Conservation (phyloP, 306 rosid species). For the Lablab purpureus region DNA sequence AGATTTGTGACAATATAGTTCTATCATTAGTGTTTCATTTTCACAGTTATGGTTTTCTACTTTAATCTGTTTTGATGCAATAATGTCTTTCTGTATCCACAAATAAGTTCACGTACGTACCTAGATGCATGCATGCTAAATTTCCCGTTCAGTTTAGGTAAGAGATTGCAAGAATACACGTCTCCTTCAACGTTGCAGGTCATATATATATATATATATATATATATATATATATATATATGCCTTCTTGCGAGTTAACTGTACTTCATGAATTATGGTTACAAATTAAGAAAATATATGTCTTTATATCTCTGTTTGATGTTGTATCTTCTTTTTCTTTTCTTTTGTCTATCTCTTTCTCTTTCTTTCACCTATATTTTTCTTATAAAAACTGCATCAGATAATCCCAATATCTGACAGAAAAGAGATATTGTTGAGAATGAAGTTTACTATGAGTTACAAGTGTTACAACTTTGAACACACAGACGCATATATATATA, state of each 20-base stretch:
- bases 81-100: not conserved
- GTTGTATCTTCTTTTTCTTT: no score
- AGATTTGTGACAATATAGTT: not conserved
- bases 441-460: not conserved
- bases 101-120: conserved; percentile 3
- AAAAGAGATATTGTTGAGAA: not conserved
- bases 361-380: no score
- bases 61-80: not conserved
- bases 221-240: no score
- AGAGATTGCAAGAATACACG: not conserved
- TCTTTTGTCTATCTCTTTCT: no score
- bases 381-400: not conserved
- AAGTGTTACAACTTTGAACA: no score
- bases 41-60: not conserved
- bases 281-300: not conserved
- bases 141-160: conserved; percentile 18
- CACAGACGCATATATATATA: no score
- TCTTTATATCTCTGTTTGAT: no score
- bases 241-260: no score
- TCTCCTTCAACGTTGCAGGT: not conserved
- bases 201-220: no score
- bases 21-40: not conserved
- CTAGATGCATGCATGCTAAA: not conserved
- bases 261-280: not conserved
- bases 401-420: not conserved